Conservation (phyloP, 129 eudicot species). For the sunflower (Helianthus annuus) region DNA sequence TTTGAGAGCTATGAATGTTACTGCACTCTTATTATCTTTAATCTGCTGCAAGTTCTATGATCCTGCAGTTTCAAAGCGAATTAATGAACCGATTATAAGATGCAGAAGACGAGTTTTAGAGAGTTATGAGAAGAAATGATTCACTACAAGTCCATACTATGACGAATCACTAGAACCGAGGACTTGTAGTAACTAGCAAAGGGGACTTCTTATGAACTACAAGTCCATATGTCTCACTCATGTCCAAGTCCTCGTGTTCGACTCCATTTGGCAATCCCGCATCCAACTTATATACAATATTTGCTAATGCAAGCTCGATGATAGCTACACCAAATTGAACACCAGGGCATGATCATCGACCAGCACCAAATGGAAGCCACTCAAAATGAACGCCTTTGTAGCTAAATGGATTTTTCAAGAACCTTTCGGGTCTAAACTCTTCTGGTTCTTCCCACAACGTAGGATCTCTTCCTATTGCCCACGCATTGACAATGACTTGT, state of each 20-base stretch:
- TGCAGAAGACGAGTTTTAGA: no score
- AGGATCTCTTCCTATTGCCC: slow-evolving; percentile 15
- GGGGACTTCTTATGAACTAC: slow-evolving; percentile 1
- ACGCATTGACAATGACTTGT: not conserved
- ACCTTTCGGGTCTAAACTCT: slow-evolving; percentile 11
- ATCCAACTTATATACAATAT: not conserved
- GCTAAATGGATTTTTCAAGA: not conserved
- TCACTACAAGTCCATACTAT: not conserved
- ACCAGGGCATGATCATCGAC: slow-evolving; percentile 1
- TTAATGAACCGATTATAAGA: no score
- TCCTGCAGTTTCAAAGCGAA: no score
- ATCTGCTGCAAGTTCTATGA: no score
- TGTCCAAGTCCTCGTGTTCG: slow-evolving; percentile 2
- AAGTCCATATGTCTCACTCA: slow-evolving; percentile 11
- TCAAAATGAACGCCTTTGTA: slow-evolving; percentile 5
- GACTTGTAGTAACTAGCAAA: slow-evolving; percentile 1
- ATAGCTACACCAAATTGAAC: slow-evolving; percentile 9
- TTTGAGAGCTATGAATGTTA: no score
- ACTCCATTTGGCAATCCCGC: not conserved
- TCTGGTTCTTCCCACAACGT: not conserved
- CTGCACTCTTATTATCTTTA: no score
- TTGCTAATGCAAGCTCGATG: not conserved
- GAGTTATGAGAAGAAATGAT: no score
- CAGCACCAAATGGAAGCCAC: slow-evolving; percentile 15
- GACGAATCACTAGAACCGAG: not conserved